Evolutionary conservation across 2,329 filamentous ascomycete genomes (phyloP), one percentile per base, ranked within the genome.

Genomic region (Trichoderma aggressivum): DNA sequence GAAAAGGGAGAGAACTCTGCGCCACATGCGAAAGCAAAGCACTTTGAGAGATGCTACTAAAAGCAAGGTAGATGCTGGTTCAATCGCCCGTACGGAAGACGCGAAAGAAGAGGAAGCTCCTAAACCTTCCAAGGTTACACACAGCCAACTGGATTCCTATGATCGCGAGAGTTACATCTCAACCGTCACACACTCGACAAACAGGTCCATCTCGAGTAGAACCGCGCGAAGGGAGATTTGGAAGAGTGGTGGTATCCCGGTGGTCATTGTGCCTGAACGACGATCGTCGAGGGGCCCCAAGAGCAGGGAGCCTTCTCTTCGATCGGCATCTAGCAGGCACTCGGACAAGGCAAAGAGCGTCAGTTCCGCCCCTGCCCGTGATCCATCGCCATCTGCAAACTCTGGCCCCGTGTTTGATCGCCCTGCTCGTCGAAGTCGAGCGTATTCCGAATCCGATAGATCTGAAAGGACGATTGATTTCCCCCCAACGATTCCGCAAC

Each of bases 191-290:
- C 85, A 79, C 47, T 79, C 79, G 4, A 87, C 87, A 0, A 74
- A 78, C 28, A 86, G 82, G 72, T 88, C 87, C 7, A 80, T 85
- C 4, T 83, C 85, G 0, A 90, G 86, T 73, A 81, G 82, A 8
- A 88, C 83, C 74, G 87, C 87, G 5, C 82, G 89, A n/a, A 84
- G 86, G 18, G 87, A 90, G 36, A 81, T 91, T 3, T 84, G 86
- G 82, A 89, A 86, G 74, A 86, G 80, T 67, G 89, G 89, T 8
- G 88, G 83, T 3, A 88, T 91, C 11, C 89, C 89, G 2, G 89
- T 91, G 8, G 84, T 90, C 7, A 83, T 91, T 24, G 86, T 91
- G 64, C 89, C 89, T 7, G 86, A 87, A 70, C 86, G 89, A 18
- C 82, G 79, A 18, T 87, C 88, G 7, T 89, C 88, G 4, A 79